These are phyloP conservation scores for Mycena albidolilacea DNA, from an alignment of 768 basidiomycete genomes.

Conservation along the genomic window DNA sequence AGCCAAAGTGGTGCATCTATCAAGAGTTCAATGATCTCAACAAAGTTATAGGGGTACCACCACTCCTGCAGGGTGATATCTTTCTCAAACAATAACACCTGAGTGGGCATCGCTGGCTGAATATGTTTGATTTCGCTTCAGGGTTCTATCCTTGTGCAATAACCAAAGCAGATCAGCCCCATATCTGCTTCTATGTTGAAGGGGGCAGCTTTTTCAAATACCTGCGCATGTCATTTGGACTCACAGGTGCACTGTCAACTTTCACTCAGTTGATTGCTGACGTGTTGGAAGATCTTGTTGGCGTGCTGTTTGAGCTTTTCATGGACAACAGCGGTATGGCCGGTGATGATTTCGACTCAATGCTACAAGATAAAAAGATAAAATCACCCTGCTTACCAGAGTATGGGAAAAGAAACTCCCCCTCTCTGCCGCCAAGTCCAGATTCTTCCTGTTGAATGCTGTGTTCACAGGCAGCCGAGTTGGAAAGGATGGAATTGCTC, in stretches of 20 bases:
- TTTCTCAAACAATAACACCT: conserved; percentile 53
- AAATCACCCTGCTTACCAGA: conserved; percentile 37
- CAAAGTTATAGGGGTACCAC: not conserved
- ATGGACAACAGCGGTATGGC: conserved; percentile 24
- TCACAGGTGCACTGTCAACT: conserved; percentile 54
- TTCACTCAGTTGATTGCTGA: conserved; percentile 41
- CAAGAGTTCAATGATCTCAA: conserved; percentile 1
- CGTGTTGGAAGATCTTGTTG: conserved; percentile 45
- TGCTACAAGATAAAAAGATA: conserved; percentile 15
- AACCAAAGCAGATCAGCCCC: conserved; percentile 41
- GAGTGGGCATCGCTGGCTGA: conserved; percentile 52
- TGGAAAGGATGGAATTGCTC: conserved; percentile 51
- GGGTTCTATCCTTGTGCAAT: conserved; percentile 52
- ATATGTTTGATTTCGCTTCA: conserved; percentile 53
- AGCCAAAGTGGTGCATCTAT: not conserved
- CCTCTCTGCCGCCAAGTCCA: conserved; percentile 31
- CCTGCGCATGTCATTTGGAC: conserved; percentile 55
- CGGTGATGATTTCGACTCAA: conserved; percentile 23
- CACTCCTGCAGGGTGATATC: conserved; percentile 47
- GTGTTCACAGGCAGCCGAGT: conserved; percentile 53
- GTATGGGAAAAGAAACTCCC: conserved; percentile 41
- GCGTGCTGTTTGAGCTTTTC: conserved; percentile 27
- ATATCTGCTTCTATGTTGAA: conserved; percentile 55
- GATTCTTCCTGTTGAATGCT: conserved; percentile 51
- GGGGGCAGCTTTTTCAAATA: conserved; percentile 55